Percentiles rank a stretch among this genome's conserved stretches.
These are phyloP conservation scores for Periconia macrospinosa DNA, from an alignment of 2,329 filamentous ascomycete genomes.

Conservation along the genomic window DNA sequence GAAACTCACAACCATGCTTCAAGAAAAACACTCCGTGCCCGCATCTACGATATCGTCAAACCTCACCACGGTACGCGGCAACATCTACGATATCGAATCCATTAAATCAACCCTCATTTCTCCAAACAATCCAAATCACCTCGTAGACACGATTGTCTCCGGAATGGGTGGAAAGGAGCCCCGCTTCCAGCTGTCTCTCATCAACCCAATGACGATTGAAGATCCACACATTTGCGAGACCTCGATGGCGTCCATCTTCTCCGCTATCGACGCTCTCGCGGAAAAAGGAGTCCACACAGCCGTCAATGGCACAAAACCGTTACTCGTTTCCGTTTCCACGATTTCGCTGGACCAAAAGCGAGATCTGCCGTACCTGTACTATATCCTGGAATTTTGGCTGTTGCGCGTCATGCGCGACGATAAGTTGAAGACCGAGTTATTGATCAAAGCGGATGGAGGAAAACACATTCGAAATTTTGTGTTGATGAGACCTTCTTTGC, in stretches of 20 bases:
- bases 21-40: not conserved
- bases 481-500: not conserved
- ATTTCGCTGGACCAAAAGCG: too few relatives aligned
- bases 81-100: not conserved
- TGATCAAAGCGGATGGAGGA: not conserved
- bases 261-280: not conserved
- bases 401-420: not conserved
- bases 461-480: not conserved
- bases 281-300: not conserved
- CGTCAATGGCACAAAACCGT: not conserved
- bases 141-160: not conserved
- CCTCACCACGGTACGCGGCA: not conserved
- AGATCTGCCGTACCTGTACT: not conserved
- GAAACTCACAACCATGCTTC: not conserved
- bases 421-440: not conserved
- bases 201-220: not conserved
- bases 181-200: not conserved
- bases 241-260: not conserved
- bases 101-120: not conserved
- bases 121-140: not conserved
- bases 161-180: not conserved
- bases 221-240: not conserved
- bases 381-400: not conserved
- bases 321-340: not conserved
- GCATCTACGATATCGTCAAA: not conserved